Percentiles rank a stretch among this genome's conserved stretches.
Evolutionary conservation across 2,329 filamentous ascomycete genomes (phyloP).

Genomic region (Xylariales sp.): DNA sequence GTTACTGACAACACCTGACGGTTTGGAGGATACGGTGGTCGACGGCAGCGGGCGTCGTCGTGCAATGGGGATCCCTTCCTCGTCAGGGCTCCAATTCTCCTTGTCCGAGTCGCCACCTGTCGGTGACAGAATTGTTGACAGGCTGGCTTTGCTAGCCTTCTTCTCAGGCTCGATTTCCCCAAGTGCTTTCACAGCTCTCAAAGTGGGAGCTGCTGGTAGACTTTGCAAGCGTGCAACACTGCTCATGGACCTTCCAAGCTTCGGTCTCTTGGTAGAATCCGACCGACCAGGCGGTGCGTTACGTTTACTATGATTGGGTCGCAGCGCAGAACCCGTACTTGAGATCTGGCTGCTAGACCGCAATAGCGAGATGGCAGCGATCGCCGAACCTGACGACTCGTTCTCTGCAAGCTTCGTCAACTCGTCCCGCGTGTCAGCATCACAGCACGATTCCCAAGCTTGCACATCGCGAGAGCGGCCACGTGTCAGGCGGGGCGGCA

Average conservation of each 20-base stretch:
- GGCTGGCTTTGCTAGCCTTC: constrained; percentile 32
- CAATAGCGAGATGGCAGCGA: constrained; percentile 76
- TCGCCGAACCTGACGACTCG: constrained; percentile 73
- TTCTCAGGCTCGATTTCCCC: constrained; percentile 18
- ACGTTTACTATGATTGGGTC: constrained; percentile 60
- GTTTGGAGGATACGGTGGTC: constrained; percentile 15
- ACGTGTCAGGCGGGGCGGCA: constrained; percentile 53
- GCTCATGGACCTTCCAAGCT: constrained; percentile 56
- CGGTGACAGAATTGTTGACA: constrained; percentile 35
- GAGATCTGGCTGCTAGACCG: constrained; percentile 59
- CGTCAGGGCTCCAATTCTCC: constrained; percentile 75
- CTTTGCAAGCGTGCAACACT: constrained; percentile 60
- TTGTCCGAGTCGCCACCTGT: constrained; percentile 80
- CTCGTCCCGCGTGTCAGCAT: constrained; percentile 73
- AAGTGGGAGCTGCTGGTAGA: constrained; percentile 23
- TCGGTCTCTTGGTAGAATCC: constrained; percentile 53
- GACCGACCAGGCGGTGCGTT: constrained; percentile 42
- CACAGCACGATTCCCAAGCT: constrained; percentile 88
- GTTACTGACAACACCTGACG: constrained; percentile 15
- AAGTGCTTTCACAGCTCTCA: constrained; percentile 14
- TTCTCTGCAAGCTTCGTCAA: constrained; percentile 77
- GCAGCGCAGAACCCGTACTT: constrained; percentile 35
- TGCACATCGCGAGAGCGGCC: constrained; percentile 83
- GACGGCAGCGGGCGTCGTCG: constrained; percentile 32
- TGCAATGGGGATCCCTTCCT: constrained; percentile 35